phyloP scores from a whole-genome alignment of 108 stramenopile species.

The Cyclotella distinguenda region DNA sequence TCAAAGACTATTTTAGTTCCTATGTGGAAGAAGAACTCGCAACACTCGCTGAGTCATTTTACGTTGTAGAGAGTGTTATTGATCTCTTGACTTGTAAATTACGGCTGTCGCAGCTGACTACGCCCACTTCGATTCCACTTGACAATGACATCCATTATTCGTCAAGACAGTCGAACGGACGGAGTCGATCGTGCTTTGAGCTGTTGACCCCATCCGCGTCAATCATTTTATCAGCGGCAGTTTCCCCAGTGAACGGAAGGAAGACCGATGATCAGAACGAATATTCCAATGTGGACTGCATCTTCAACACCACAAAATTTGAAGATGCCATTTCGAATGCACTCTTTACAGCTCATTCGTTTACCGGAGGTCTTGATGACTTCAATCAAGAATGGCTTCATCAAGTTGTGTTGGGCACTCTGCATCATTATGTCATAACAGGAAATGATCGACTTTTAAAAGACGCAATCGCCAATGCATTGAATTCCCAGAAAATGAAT shows the following conservation, averaged over 20 bases:
- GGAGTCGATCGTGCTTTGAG: constrained; percentile 66
- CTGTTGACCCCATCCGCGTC: constrained; percentile 64
- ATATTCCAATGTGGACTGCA: constrained; percentile 10
- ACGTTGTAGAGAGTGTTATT: constrained; percentile 69
- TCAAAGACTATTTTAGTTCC: constrained; percentile 26
- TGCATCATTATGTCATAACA: constrained; percentile 69
- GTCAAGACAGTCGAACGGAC: constrained; percentile 28
- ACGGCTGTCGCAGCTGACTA: constrained; percentile 74
- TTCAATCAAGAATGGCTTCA: constrained; percentile 58
- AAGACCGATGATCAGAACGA: constrained; percentile 3
- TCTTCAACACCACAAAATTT: constrained; percentile 28
- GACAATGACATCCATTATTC: constrained; percentile 14
- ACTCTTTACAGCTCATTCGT: constrained; percentile 54
- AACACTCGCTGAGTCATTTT: constrained; percentile 34
- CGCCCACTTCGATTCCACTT: constrained; percentile 52
- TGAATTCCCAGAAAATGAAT: constrained; percentile 26
- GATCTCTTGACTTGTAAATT: constrained; percentile 77
- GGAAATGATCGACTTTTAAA: constrained; percentile 53
- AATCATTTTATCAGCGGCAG: constrained; percentile 59
- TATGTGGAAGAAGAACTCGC: constrained; percentile 21
- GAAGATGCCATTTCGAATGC: constrained; percentile 59
- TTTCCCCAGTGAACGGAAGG: constrained; percentile 1
- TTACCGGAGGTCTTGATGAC: constrained; percentile 3
- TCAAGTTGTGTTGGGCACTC: constrained; percentile 77
- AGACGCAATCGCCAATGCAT: constrained; percentile 51